Evolutionary conservation across 129 eudicot species (phyloP), one percentile per base, ranked within the genome.

Genomic region (Flaveria linearis): DNA sequence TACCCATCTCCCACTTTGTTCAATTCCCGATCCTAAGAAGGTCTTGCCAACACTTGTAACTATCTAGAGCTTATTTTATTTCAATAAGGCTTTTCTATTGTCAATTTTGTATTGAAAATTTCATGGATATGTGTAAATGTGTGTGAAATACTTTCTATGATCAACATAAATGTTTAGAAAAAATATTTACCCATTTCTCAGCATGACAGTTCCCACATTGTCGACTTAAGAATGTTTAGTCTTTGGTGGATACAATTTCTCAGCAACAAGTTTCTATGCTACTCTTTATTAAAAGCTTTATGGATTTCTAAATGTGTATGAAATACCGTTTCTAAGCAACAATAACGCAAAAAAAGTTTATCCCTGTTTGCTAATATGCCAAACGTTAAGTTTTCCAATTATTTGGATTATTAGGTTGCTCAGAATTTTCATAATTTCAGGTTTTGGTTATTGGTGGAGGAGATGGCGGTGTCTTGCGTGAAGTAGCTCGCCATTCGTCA

Each of bases 361-460:
- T n/a, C 39, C 10, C 9, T 36, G 41, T 41, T 55, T 55, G 11
- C 26, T 18, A 55, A 25, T 2, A 60, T 11, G 41, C 16, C 13
- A 11, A 60, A 60, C 69, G 25, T 46, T 5, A 10, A 28, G 12
- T 63, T 47, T 28, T 26, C 15, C 33, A 23, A 2, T 16, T 64
- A 58, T 62, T 51, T 28, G 9, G 51, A 14, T 45, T 65, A 15
- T 25, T 42, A 28, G 30, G 55, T 69, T 28, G 33, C 12, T 20
- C 76, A 47, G 68, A 22, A 15, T 18, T 76, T 51, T 5, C 62
- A 0, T 47, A 74, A 68, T 8, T 70, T 16, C 81, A 94, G 97
- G 96, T 94, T 75, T 84, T 94, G 85, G 97, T 94, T 69, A 94
- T 94, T 76, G 98, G 98, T 81, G 97, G 98, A 62, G 98, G 98